Percentiles rank a stretch among this genome's conserved stretches.
phyloP scores from a whole-genome alignment of 148 eudicot species.

The Tetragonia tetragonoides region DNA sequence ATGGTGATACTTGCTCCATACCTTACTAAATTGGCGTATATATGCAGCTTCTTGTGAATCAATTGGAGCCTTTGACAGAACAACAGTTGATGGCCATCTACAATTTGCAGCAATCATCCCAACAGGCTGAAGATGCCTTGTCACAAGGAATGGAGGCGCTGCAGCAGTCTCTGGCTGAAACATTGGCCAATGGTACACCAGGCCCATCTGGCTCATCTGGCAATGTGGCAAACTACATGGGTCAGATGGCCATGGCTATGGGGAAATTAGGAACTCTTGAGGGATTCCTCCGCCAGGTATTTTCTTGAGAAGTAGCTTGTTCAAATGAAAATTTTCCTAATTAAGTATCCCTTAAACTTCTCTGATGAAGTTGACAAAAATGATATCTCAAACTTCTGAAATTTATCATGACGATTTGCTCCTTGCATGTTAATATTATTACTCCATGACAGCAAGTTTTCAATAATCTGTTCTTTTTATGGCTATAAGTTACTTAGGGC shows the following conservation, averaged over 20 bases:
- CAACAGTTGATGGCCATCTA: slow-evolving; percentile 70
- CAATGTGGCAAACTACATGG: slow-evolving; percentile 94
- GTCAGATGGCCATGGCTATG: slow-evolving; percentile 99
- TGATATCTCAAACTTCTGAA: no score
- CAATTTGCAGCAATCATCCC: slow-evolving; percentile 83
- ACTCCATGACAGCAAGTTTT: not conserved
- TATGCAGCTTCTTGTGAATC: slow-evolving; percentile 77
- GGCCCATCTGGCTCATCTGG: slow-evolving; percentile 69
- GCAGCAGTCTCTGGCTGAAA: slow-evolving; percentile 87
- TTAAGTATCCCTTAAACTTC: not conserved
- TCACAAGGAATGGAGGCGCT: slow-evolving; percentile 98
- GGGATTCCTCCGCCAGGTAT: slow-evolving; percentile 90
- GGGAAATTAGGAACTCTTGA: slow-evolving; percentile 97
- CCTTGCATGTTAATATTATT: not conserved
- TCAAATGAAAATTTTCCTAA: not conserved
- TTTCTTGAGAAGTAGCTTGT: not conserved
- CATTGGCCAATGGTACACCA: slow-evolving; percentile 67
- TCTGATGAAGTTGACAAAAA: not conserved
- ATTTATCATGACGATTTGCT: no score
- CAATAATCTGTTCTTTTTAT: not conserved
- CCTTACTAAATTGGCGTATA: not conserved
- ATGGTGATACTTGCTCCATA: not conserved
- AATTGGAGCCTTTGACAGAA: slow-evolving; percentile 90
- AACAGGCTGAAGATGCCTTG: slow-evolving; percentile 94
- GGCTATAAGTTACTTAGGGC: not conserved